Base-by-base conservation (phyloP, 1,284 basidiomycete species). In the Ceraceosorus guamensis region DNA sequence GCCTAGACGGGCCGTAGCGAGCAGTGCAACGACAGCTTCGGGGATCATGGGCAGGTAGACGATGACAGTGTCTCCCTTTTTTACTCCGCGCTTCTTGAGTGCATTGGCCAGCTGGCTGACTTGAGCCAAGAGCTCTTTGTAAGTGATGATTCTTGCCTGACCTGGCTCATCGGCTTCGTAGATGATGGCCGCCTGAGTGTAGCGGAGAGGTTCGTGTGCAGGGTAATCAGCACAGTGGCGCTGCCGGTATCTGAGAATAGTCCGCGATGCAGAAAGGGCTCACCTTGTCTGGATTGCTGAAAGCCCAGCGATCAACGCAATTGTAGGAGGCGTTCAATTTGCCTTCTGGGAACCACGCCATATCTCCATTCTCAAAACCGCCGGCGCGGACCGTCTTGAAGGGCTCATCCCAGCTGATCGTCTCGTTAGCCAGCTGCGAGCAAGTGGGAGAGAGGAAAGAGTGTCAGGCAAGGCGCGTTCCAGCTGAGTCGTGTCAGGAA, bases 111-210 rank as follows among this genome's bases (percentile, higher is more conserved):
- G 78, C 58, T 83, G 81, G 79, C 84, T 93, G 46, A 95, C 91
- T 77, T 96, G 61, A 8, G 54, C 46, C 41, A 97, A 84, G 59
- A 98, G 87, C 77, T 96, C 84, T 46, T 58, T 61, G 76, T 89
- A 97, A 45, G 85, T 82, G 76, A 97, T 82, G 59, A 87, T 82
- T 61, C 83, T 78, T 56, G 89, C 87, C 62, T 91, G 83, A 56
- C 83, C 84, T 1, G 91, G 89, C 78, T 97, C 93, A 71, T 98
- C 95, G 3, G 91, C 92, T 78, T 98, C 93, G 81, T 93, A 98
- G 79, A 98, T 93, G 80, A 98, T 95, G 48, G 93, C 93, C 30
- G 86, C 84, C 87, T 80, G 58, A 4, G 50, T 6, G 47, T 33
- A 30, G n/a, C n/a, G n/a, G n/a, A n/a, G n/a, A n/a, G n/a, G n/a